Evolutionary conservation across 2,329 filamentous ascomycete species (phyloP).

Genomic region (Zasmidium angulare): DNA sequence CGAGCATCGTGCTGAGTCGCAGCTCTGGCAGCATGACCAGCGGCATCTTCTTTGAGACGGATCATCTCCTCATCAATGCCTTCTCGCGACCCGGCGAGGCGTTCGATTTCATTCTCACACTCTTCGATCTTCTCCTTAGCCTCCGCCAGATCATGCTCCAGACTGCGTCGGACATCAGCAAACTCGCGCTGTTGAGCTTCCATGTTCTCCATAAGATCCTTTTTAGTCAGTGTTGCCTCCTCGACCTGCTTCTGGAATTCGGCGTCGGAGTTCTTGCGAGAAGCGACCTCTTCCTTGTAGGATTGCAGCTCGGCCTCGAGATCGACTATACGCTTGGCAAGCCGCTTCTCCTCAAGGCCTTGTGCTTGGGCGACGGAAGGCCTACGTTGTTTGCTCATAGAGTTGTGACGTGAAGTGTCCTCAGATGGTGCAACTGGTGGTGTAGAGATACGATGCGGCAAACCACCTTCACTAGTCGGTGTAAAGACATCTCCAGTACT

Average conservation of each 20-base stretch:
- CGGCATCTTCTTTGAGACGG: conserved; percentile 51
- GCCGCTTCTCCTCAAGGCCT: conserved; percentile 60
- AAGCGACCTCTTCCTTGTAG: conserved; percentile 71
- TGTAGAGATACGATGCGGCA: conserved; percentile 23
- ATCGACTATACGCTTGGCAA: conserved; percentile 61
- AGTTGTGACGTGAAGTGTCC: conserved; percentile 24
- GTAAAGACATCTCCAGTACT: conserved; percentile 38
- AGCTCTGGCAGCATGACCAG: conserved; percentile 65
- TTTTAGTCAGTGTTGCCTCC: conserved; percentile 88
- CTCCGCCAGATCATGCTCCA: conserved; percentile 76
- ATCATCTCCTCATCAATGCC: conserved; percentile 75
- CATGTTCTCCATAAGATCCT: conserved; percentile 91
- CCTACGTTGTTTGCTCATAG: conserved; percentile 44
- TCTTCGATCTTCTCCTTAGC: conserved; percentile 80
- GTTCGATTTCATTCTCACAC: conserved; percentile 86
- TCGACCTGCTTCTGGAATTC: conserved; percentile 70
- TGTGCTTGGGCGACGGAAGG: conserved; percentile 63
- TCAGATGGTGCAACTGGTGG: conserved; percentile 21
- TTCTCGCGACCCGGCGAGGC: conserved; percentile 77
- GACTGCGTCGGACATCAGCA: conserved; percentile 74
- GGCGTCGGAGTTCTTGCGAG: conserved; percentile 53
- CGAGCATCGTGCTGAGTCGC: conserved; percentile 62
- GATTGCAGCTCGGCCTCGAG: conserved; percentile 76
- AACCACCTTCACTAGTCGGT: conserved; percentile 25
- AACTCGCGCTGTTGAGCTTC: conserved; percentile 90